phyloP scores from a whole-genome alignment of 1,284 basidiomycete species.

The Prillingera fragicola region DNA sequence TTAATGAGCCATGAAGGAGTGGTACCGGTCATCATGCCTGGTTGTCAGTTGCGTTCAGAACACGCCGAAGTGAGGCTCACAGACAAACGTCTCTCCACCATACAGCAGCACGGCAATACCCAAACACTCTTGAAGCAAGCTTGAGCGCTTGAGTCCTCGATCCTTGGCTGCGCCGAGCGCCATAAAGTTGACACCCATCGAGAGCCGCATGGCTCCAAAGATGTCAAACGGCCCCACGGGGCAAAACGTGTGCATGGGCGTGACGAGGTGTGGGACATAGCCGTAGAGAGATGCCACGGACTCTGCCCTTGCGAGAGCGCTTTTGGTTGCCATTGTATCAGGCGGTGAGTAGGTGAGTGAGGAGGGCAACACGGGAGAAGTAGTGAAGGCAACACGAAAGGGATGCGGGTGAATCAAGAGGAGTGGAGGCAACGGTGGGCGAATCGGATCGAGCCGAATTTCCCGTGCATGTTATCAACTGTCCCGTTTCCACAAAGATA shows the following conservation, averaged over 20 bases:
- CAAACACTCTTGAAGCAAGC: conserved; percentile 36
- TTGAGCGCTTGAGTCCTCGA: conserved; percentile 25
- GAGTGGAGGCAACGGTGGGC: too few relatives aligned
- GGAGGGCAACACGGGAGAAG: too few relatives aligned
- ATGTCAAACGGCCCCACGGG: conserved; percentile 42
- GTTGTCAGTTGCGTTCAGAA: neutral
- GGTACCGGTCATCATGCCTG: conserved; percentile 36
- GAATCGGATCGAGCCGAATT: too few relatives aligned
- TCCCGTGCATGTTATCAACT: too few relatives aligned
- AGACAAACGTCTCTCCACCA: conserved; percentile 46
- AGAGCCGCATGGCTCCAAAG: conserved; percentile 40
- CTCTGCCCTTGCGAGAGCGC: too few relatives aligned
- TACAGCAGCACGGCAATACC: conserved; percentile 45
- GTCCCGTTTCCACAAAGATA: too few relatives aligned
- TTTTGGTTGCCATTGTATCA: too few relatives aligned
- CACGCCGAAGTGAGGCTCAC: conserved; percentile 20
- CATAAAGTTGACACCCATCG: conserved; percentile 40
- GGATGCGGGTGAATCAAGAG: too few relatives aligned
- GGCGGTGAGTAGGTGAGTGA: too few relatives aligned
- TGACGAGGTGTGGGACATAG: conserved; percentile 21
- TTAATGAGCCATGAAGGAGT: conserved; percentile 44
- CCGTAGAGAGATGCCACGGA: conserved; percentile 13
- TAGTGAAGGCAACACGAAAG: too few relatives aligned
- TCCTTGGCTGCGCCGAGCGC: conserved; percentile 18
- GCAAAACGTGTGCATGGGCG: conserved; percentile 30